Conservation (phyloP, 2,329 filamentous ascomycete genomes). For the Diaporthe sp. region DNA sequence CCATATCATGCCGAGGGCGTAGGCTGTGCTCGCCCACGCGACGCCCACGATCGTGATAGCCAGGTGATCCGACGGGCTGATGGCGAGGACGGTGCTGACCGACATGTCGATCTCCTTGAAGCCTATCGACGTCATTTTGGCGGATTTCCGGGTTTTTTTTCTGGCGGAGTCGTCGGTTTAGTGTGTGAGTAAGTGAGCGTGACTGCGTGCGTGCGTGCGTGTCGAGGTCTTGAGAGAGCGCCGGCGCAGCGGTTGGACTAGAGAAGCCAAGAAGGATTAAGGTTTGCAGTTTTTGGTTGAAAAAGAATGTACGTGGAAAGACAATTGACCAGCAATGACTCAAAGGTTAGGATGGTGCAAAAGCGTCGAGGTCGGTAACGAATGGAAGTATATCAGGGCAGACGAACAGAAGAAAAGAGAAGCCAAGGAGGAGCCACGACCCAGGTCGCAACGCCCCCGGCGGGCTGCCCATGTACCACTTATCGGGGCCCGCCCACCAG, state of each 20-base stretch:
- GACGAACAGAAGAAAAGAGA: slow-evolving; percentile 1
- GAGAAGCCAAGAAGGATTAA: slow-evolving; percentile 24
- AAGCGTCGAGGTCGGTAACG: slow-evolving; percentile 12
- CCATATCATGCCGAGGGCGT: slow-evolving; percentile 47
- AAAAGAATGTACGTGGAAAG: background rate
- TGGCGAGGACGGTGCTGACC: background rate
- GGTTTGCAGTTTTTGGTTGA: background rate
- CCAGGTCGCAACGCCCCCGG: background rate
- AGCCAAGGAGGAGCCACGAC: background rate
- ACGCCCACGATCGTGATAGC: slow-evolving; percentile 44
- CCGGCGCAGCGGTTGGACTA: slow-evolving; percentile 21
- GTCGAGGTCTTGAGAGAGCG: slow-evolving; percentile 14
- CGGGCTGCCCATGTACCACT: slow-evolving; percentile 7
- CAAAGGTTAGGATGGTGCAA: slow-evolving; percentile 2
- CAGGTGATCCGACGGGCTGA: slow-evolving; percentile 40
- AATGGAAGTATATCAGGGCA: slow-evolving; percentile 24
- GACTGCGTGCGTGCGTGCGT: background rate
- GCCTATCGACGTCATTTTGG: slow-evolving; percentile 34
- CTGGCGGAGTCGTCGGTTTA: background rate
- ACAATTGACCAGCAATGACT: slow-evolving; percentile 38
- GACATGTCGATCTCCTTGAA: slow-evolving; percentile 31
- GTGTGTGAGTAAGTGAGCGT: background rate
- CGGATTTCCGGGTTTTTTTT: background rate
- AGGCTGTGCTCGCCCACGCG: slow-evolving; percentile 43
- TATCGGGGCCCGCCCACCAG: slow-evolving; percentile 13